Base-by-base conservation (phyloP, 768 basidiomycete species). In the Agrocybe praecox region DNA sequence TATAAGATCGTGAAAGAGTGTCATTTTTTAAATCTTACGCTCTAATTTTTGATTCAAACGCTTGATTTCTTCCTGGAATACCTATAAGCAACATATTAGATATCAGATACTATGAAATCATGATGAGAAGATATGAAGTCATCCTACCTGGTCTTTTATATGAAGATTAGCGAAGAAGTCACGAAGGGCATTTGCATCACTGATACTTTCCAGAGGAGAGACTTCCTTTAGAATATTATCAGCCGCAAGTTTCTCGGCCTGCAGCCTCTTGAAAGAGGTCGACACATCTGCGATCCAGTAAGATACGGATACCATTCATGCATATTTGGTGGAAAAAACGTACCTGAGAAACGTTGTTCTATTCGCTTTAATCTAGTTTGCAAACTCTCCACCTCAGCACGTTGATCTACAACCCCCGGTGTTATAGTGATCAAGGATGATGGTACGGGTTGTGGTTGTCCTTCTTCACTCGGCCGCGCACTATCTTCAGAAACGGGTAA, bases 341-440 rank as follows among this genome's bases (percentile, higher is more conserved):
- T 67, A 88, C 92, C 90, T 59, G 85, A 63, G 65, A 94, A 92
- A n/a, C 87, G 80, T 67, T 90, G 85, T 63, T 94, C 90, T 2
- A 92, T 80, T 34, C 88, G 74, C 65, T 81, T 86, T 55, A 94
- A 72, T 43, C 84, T 80, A 58, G 86, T 79, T 65, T 85, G 88
- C 52, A 93, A 71, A 32, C 72, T 74, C 52, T 90, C 90, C 6
- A 89, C 70, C 55, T 78, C 66, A 12, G 58, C 63, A 24, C 53
- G 58, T 12, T 54, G 62, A 26, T 64, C 65, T n/a, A 60, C 50
- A 19, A 53, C 40, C n/a, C 55, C 49, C 11, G 46, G 46, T 2
- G 15, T 32, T 22, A 52, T 56, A 15, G 42, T 14, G 44, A 36
- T 36, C 22, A 19, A 10, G 17, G 23, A 36, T 22, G 47, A 47